phyloP scores from a whole-genome alignment of 352 stramenopile genomes.

The Globisporangium nunn region DNA sequence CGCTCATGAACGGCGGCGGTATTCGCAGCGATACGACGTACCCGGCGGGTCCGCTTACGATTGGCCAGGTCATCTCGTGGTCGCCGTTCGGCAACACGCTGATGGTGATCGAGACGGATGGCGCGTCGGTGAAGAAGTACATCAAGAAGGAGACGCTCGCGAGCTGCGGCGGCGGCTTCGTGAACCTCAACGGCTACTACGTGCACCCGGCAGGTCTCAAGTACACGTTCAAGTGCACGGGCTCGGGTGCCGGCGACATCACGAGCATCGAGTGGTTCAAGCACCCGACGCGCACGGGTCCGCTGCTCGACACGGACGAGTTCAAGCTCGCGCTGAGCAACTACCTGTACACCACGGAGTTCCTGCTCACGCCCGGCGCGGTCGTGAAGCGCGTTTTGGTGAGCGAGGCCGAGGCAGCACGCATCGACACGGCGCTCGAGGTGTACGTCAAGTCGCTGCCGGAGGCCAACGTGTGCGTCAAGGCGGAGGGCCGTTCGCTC shows the following conservation, averaged over 20 bases:
- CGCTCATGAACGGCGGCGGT: conserved; percentile 17
- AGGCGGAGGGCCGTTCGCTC: conserved; percentile 8
- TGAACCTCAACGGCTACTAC: conserved; percentile 34
- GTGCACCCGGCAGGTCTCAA: conserved; percentile 32
- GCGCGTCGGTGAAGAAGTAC: conserved; percentile 31
- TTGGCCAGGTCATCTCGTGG: conserved; percentile 17
- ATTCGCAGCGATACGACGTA: conserved; percentile 18
- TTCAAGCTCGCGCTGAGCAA: conserved; percentile 14
- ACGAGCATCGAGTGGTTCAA: conserved; percentile 30
- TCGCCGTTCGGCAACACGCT: conserved; percentile 20
- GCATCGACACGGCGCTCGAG: conserved; percentile 12
- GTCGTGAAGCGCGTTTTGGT: conserved; percentile 23
- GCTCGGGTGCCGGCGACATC: conserved; percentile 13
- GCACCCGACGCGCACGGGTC: conserved; percentile 10
- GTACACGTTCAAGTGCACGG: conserved; percentile 35
- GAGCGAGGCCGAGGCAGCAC: conserved; percentile 55
- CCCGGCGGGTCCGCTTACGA: conserved; percentile 11
- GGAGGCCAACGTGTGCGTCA: conserved; percentile 11
- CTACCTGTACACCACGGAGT: conserved; percentile 31
- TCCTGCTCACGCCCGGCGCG: conserved; percentile 1
- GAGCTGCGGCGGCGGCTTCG: conserved; percentile 18
- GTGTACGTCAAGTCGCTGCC: conserved; percentile 11
- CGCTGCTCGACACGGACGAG: conserved; percentile 10
- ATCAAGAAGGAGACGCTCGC: conserved; percentile 23
- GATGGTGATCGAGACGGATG: conserved; percentile 21